Base-by-base conservation (phyloP, 441 rosid species). In the Syzygium syzygioides region DNA sequence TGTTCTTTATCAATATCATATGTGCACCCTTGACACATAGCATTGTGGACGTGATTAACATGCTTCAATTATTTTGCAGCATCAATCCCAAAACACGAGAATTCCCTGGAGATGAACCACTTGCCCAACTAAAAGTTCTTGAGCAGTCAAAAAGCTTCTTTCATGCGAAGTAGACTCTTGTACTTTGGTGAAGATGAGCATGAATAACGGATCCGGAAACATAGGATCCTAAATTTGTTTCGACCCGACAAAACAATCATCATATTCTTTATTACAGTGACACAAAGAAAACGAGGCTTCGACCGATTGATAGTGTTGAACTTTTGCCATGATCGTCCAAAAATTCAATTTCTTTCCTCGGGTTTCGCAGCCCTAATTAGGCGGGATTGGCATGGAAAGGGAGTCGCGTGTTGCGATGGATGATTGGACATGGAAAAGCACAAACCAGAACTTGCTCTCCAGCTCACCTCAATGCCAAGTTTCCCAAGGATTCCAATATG, bases 1-100 rank as follows among this genome's bases (percentile, higher is more conserved):
- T 2, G n/a, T 41, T 20, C n/a, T 71, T 37, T 3, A 23, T 0
- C 5, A 0, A 41, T 6, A 23, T 20, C 0, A 23, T 19, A 41
- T 6, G 52, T 37, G 52, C 83, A 37, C 52, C 3, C 15, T 64
- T 17, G 4, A 76, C 17, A 34, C n/a, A 41, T 37, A 23, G 52
- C 48, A 23, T 76, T 23, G 83, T 13, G 52, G 52, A 76, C 41
- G 1, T 1, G 52, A 41, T 76, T 12, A 41, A 37, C 52, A 23
- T 2, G 23, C 68, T 60, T 28, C 52, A 0, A 37, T 76, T 7
- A 3, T 20, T 12, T 37, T 9, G 83, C n/a, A 37, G 83, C 83
- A 76, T 76, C 83, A 23, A 19, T 14, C 4, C 83, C 52, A 76
- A 12, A 3, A 23, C 52, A 41, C 83, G 28, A 6, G n/a, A 41